These are phyloP conservation scores for Alternaria hordeiaustralica DNA, from an alignment of 2,329 filamentous ascomycete genomes.

Conservation along the genomic window DNA sequence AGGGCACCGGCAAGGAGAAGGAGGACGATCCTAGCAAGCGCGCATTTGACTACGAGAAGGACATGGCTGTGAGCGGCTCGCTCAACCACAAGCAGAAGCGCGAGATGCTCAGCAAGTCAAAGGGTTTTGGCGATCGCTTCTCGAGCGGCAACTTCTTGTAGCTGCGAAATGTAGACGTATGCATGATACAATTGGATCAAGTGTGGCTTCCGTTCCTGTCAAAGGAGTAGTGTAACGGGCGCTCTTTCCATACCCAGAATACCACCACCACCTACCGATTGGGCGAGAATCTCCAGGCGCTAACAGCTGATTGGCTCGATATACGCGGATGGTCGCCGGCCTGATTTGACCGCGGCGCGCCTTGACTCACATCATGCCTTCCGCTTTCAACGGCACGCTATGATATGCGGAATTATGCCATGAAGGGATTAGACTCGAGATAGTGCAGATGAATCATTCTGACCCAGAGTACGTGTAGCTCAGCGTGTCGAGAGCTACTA, in stretches of 20 bases:
- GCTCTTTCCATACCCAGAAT: not conserved
- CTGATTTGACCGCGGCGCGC: not conserved
- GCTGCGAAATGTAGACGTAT: not conserved
- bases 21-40: slow-evolving; percentile 87
- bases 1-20: slow-evolving; percentile 67
- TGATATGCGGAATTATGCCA: not conserved
- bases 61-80: slow-evolving; percentile 79
- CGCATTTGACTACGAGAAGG: slow-evolving; percentile 90
- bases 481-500: not conserved
- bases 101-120: slow-evolving; percentile 79
- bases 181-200: not conserved
- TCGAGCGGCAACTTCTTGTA: slow-evolving; percentile 71
- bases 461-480: not conserved
- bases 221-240: not conserved
- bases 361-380: not conserved
- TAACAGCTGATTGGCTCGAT: not conserved
- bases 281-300: not conserved
- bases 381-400: not conserved
- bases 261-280: not conserved
- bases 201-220: not conserved
- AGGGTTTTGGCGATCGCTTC: slow-evolving; percentile 83
- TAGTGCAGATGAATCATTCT: not conserved
- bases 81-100: slow-evolving; percentile 76
- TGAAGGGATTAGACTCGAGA: not conserved
- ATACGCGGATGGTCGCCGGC: not conserved